A percentile compares a stretch with the other conserved stretches of the same genome.
Conservation (phyloP, 2,329 filamentous ascomycete genomes). For the Hypoxylon rubiginosum region DNA sequence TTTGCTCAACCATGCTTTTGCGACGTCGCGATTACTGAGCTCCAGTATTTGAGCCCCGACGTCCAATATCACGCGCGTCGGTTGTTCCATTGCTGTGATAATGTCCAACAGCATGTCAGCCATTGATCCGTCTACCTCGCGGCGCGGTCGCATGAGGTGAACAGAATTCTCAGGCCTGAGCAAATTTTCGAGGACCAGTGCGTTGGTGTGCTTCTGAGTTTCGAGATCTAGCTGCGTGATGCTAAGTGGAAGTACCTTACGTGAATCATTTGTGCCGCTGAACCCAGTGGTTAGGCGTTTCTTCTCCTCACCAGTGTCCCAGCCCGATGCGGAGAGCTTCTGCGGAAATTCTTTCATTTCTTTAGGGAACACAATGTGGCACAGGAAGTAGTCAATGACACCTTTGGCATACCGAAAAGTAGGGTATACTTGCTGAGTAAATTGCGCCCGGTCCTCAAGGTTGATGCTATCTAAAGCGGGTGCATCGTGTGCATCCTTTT, state of each 20-base stretch:
- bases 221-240: slow-evolving; percentile 69
- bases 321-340: slow-evolving; percentile 75
- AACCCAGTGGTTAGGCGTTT: slow-evolving; percentile 71
- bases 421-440: slow-evolving; percentile 64
- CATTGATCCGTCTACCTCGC: slow-evolving; percentile 44
- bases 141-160: slow-evolving; percentile 40
- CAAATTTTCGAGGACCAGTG: slow-evolving; percentile 72
- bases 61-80: slow-evolving; percentile 74
- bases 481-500: slow-evolving; percentile 53
- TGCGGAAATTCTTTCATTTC: slow-evolving; percentile 72
- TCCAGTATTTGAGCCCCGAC: slow-evolving; percentile 80
- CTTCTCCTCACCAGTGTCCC: slow-evolving; percentile 70
- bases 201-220: slow-evolving; percentile 74
- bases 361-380: slow-evolving; percentile 69
- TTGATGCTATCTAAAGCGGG: slow-evolving; percentile 68
- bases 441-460: slow-evolving; percentile 66
- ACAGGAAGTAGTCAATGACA: slow-evolving; percentile 74
- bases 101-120: slow-evolving; percentile 60
- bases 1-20: slow-evolving; percentile 65
- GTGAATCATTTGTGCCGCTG: slow-evolving; percentile 76
- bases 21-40: slow-evolving; percentile 68
- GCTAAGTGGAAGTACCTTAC: slow-evolving; percentile 67
- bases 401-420: slow-evolving; percentile 64
- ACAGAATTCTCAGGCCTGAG: slow-evolving; percentile 66
- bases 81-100: slow-evolving; percentile 57